Evolutionary conservation across 192 early-diverging fungal species (phyloP).

Genomic region (Dimargaris cristalligena): DNA sequence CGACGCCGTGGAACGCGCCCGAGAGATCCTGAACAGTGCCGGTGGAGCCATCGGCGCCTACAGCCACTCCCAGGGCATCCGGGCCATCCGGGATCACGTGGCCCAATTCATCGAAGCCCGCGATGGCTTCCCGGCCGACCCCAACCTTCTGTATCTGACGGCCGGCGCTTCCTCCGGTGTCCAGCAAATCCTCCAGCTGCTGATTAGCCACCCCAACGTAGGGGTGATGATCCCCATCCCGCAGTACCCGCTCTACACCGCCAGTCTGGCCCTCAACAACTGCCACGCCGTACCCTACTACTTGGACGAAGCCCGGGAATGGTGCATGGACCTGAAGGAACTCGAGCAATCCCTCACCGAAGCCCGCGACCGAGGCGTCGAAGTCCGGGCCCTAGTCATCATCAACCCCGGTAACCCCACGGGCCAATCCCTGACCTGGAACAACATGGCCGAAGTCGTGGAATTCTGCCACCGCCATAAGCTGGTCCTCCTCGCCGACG

Average conservation of each 20-base stretch:
- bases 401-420: slow-evolving; percentile 99
- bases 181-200: slow-evolving; percentile 74
- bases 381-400: slow-evolving; percentile 86
- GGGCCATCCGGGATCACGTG: slow-evolving; percentile 64
- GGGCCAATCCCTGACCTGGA: slow-evolving; percentile 64
- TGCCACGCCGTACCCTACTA: slow-evolving; percentile 87
- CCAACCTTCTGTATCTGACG: slow-evolving; percentile 79
- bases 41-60: slow-evolving; percentile 77
- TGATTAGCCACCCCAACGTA: slow-evolving; percentile 56
- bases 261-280: slow-evolving; percentile 67
- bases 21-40: slow-evolving; percentile 44
- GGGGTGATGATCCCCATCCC: slow-evolving; percentile 99
- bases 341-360: slow-evolving; percentile 43
- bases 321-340: slow-evolving; percentile 57
- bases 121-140: slow-evolving; percentile 76
- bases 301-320: slow-evolving; percentile 69
- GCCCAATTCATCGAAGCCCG: slow-evolving; percentile 84
- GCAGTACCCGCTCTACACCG: slow-evolving; percentile 96
- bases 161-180: slow-evolving; percentile 89
- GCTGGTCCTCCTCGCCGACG: slow-evolving; percentile 84
- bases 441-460: slow-evolving; percentile 82
- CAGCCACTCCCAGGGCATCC: slow-evolving; percentile 86
- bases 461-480: slow-evolving; percentile 67
- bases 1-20: slow-evolving; percentile 76
- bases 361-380: slow-evolving; percentile 48